These are phyloP conservation scores for Trichoderma sp. DNA, from an alignment of 2,329 filamentous ascomycete species.

Conservation along the genomic window DNA sequence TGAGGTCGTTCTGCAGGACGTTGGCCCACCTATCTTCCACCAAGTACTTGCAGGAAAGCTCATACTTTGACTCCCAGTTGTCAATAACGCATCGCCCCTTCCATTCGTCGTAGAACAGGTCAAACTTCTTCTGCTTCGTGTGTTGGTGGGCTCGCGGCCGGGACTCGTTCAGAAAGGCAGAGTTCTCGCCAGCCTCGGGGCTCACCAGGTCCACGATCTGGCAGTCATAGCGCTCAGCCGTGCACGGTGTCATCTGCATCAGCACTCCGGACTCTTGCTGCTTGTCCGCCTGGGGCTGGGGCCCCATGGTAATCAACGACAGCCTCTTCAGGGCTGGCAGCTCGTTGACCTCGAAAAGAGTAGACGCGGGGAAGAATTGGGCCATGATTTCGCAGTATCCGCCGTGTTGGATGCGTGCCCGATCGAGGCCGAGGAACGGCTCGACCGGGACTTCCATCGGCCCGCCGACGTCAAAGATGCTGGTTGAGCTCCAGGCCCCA, in stretches of 20 bases:
- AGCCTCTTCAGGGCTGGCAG: slow-evolving; percentile 18
- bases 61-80: slow-evolving; percentile 20
- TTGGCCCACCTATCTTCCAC: slow-evolving; percentile 20
- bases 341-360: slow-evolving; percentile 15
- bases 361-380: slow-evolving; percentile 9
- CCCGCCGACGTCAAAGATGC: not conserved
- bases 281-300: not conserved
- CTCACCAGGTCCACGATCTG: slow-evolving; percentile 11
- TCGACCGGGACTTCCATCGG: not conserved
- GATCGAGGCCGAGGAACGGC: slow-evolving; percentile 17
- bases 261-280: not conserved
- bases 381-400: slow-evolving; percentile 23
- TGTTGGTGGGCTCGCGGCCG: slow-evolving; percentile 9
- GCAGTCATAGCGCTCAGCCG: slow-evolving; percentile 23
- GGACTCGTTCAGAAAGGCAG: slow-evolving; percentile 18
- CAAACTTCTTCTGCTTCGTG: not conserved
- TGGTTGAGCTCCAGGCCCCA: slow-evolving; percentile 26
- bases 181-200: slow-evolving; percentile 12
- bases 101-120: slow-evolving; percentile 13
- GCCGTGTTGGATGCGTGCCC: slow-evolving; percentile 10
- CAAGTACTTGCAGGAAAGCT: slow-evolving; percentile 22
- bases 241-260: slow-evolving; percentile 18
- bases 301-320: slow-evolving; percentile 22
- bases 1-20: not conserved
- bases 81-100: slow-evolving; percentile 14